Evolutionary conservation across 2,329 filamentous ascomycete species (phyloP).

Genomic region (Acrocalymma vagum): DNA sequence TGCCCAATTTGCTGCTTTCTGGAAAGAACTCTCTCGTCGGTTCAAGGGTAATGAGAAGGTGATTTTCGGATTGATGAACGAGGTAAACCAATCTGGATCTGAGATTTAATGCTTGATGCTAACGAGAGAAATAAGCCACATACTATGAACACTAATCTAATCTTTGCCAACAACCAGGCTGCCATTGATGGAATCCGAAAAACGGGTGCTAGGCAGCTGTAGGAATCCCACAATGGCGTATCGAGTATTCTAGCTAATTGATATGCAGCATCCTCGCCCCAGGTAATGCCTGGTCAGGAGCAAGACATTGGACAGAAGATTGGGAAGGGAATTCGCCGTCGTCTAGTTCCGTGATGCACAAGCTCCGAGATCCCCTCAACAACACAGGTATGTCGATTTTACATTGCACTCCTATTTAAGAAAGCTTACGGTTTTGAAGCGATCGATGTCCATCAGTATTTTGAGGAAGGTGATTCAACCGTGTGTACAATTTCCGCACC

Average conservation of each 20-base stretch:
- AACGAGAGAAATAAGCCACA: no score
- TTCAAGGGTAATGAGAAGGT: slow-evolving; percentile 55
- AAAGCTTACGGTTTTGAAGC: slow-evolving; percentile 50
- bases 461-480: slow-evolving; percentile 59
- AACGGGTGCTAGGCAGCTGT: slow-evolving; percentile 55
- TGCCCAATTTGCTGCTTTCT: slow-evolving; percentile 58
- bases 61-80: slow-evolving; percentile 61
- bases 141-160: slow-evolving; percentile 57
- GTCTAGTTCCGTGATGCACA: no score
- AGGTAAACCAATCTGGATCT: no score
- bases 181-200: slow-evolving; percentile 56
- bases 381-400: slow-evolving; percentile 23
- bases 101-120: no score
- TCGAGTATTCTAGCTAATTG: no score
- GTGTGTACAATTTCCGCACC: no score
- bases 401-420: slow-evolving; percentile 49
- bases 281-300: slow-evolving; percentile 60
- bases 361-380: no score
- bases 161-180: slow-evolving; percentile 59
- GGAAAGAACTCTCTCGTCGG: slow-evolving; percentile 57
- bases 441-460: slow-evolving; percentile 64
- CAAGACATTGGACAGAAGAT: slow-evolving; percentile 59
- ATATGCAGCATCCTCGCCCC: slow-evolving; percentile 60
- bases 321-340: no score
- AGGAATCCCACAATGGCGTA: no score